Percentiles rank a stretch among this genome's conserved stretches.
Evolutionary conservation across 768 basidiomycete species (phyloP).

Genomic region (Lentinus brumalis): DNA sequence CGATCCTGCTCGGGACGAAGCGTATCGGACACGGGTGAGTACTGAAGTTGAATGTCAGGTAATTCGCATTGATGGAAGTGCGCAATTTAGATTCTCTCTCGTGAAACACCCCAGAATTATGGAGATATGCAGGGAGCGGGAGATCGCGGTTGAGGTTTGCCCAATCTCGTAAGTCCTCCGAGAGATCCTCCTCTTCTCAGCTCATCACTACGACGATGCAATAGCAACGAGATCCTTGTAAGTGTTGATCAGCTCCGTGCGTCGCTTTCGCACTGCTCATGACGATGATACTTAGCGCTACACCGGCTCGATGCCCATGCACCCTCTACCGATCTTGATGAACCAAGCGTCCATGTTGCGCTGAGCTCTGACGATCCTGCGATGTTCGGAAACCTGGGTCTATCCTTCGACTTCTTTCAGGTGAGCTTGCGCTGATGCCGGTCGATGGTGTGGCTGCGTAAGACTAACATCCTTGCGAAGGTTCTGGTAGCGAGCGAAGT

Average conservation of each 20-base stretch:
- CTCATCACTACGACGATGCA: background rate
- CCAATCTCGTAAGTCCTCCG: slow-evolving; percentile 69
- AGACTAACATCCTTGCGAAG: background rate
- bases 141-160: slow-evolving; percentile 75
- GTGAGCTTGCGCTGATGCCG: slow-evolving; percentile 40
- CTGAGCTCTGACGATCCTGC: slow-evolving; percentile 78
- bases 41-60: too few relatives aligned
- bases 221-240: slow-evolving; percentile 75
- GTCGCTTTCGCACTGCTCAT: background rate
- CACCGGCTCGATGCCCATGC: slow-evolving; percentile 79
- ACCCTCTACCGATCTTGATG: slow-evolving; percentile 68
- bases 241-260: background rate
- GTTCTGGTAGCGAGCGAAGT: slow-evolving; percentile 27
- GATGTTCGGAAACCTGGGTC: slow-evolving; percentile 75
- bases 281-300: slow-evolving; percentile 49
- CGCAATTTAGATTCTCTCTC: slow-evolving; percentile 59
- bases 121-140: slow-evolving; percentile 60
- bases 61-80: background rate
- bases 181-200: background rate
- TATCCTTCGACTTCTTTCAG: slow-evolving; percentile 81
- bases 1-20: slow-evolving; percentile 75
- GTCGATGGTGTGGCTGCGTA: background rate
- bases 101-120: slow-evolving; percentile 76
- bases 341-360: slow-evolving; percentile 71
- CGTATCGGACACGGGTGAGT: slow-evolving; percentile 79